A percentile compares a stretch with the other conserved stretches of the same genome.
phyloP scores from a whole-genome alignment of 495 filamentous ascomycete genomes.

The Rusavskia elegans region DNA sequence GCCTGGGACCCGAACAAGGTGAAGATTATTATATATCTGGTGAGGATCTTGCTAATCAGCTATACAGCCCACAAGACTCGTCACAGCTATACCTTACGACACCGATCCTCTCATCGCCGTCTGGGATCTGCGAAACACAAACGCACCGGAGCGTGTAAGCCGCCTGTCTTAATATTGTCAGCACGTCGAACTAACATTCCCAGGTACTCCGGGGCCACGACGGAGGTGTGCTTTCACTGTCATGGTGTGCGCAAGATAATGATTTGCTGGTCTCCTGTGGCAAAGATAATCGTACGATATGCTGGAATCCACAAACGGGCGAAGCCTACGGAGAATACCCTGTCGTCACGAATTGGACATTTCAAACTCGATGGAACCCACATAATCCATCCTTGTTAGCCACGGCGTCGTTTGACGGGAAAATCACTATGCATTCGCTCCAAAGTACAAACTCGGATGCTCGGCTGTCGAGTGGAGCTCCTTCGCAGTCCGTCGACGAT shows the following conservation, averaged over 20 bases:
- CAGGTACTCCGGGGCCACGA: conserved; percentile 74
- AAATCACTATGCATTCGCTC: conserved; percentile 79
- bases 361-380: conserved; percentile 88
- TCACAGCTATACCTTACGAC: conserved; percentile 86
- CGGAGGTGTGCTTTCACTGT: conserved; percentile 80
- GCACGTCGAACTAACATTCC: conserved; percentile 1
- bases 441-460: conserved; percentile 60
- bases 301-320: conserved; percentile 91
- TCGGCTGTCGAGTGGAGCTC: conserved; percentile 33
- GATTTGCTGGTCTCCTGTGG: conserved; percentile 87
- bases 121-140: conserved; percentile 93
- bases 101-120: conserved; percentile 74
- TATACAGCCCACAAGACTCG: conserved; percentile 61
- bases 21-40: conserved; percentile 1
- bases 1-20: conserved; percentile 88
- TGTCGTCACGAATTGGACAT: conserved; percentile 96
- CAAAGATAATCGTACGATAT: conserved; percentile 89
- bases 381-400: conserved; percentile 80
- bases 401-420: conserved; percentile 92
- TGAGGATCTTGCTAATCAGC: not conserved
- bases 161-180: conserved; percentile 4
- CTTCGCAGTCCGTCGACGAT: conserved; percentile 60
- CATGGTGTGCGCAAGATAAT: conserved; percentile 88
- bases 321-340: conserved; percentile 82
- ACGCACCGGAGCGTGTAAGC: conserved; percentile 67